Percentiles rank a stretch among this genome's conserved stretches.
phyloP scores from a whole-genome alignment of 2,329 filamentous ascomycete species.

The Alternaria alternata region DNA sequence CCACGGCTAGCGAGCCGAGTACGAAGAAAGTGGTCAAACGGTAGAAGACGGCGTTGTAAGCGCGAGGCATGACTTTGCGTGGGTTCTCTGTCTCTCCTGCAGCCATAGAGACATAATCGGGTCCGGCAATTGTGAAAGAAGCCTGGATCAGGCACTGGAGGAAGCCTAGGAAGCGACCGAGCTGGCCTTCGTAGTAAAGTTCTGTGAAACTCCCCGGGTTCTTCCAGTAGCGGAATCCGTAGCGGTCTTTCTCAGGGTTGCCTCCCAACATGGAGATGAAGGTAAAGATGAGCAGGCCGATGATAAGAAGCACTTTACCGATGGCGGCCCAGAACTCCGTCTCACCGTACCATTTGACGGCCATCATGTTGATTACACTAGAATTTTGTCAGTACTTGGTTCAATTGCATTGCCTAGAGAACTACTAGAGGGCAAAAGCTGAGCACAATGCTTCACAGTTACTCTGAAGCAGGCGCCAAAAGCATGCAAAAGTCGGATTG shows the following conservation, averaged over 20 bases:
- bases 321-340: conserved; percentile 79
- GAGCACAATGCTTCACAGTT: neutral
- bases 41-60: conserved; percentile 82
- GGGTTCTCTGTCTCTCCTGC: conserved; percentile 59
- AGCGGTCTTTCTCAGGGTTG: conserved; percentile 68
- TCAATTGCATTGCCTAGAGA: neutral
- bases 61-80: conserved; percentile 67
- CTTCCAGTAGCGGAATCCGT: conserved; percentile 59
- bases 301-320: conserved; percentile 58
- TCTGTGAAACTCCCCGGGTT: conserved; percentile 74
- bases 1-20: conserved; percentile 74
- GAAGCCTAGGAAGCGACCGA: conserved; percentile 80
- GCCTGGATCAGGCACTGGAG: conserved; percentile 74
- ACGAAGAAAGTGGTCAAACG: conserved; percentile 79
- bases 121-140: conserved; percentile 57
- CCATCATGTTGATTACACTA: conserved; percentile 71
- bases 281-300: conserved; percentile 63
- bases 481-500: neutral
- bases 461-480: neutral
- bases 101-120: conserved; percentile 60
- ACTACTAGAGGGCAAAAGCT: neutral
- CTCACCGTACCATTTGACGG: conserved; percentile 58
- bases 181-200: conserved; percentile 68
- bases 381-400: conserved; percentile 15
- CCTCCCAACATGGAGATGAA: conserved; percentile 85